Conservation (phyloP, 768 basidiomycete genomes). For the Mrakia blollopis region DNA sequence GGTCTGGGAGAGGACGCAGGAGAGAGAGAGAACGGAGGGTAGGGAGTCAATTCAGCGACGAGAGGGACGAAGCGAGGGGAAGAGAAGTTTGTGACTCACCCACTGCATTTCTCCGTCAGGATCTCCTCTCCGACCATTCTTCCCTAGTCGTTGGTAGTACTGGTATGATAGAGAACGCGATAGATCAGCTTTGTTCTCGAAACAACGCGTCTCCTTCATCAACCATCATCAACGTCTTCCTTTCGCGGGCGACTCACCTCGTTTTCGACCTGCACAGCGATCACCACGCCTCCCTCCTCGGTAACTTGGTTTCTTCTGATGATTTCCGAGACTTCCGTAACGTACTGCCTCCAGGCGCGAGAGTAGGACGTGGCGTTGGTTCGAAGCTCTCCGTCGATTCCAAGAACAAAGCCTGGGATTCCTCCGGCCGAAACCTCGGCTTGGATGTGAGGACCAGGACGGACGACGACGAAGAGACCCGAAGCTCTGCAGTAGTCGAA, state of each 20-base stretch:
- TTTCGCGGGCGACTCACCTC: conserved; percentile 16
- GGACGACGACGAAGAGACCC: conserved; percentile 72
- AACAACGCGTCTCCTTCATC: not conserved
- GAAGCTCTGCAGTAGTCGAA: conserved; percentile 67
- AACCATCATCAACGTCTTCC: no score
- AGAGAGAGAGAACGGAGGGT: not conserved
- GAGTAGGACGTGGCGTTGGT: conserved; percentile 68
- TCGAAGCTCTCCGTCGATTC: conserved; percentile 60
- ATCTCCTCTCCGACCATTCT: conserved; percentile 48
- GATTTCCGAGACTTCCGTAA: conserved; percentile 53
- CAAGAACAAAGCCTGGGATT: conserved; percentile 63
- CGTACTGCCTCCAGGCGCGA: conserved; percentile 66
- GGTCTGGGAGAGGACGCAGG: not conserved
- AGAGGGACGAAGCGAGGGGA: not conserved
- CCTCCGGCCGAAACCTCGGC: conserved; percentile 77
- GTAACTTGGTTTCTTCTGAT: conserved; percentile 23
- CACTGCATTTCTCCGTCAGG: conserved; percentile 49
- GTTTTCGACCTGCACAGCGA: conserved; percentile 34
- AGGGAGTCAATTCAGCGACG: not conserved
- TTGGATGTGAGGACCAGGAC: conserved; percentile 57
- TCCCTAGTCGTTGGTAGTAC: conserved; percentile 66
- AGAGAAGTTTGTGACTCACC: not conserved
- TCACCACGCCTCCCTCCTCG: conserved; percentile 27
- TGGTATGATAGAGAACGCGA: conserved; percentile 57
- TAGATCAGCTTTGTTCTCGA: not conserved